Evolutionary conservation across 192 early-diverging fungal genomes (phyloP).

Genomic region (Rhizophagus sp.): DNA sequence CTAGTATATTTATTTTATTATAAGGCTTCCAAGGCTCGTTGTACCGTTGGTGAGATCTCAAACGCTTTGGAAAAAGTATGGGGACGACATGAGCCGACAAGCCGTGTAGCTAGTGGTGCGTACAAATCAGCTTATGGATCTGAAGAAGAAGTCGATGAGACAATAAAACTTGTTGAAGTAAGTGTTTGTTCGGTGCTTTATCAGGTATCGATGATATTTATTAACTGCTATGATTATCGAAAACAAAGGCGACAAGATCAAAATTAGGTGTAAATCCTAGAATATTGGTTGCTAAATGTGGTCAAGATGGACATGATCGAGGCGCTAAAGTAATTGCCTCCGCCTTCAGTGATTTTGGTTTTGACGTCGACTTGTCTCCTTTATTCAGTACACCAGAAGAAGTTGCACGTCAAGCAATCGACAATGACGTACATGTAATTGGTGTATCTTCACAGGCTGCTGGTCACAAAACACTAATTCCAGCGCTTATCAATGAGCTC

Average conservation of each 20-base stretch:
- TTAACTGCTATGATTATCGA: too few relatives aligned
- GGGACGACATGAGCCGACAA: constrained; percentile 80
- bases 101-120: constrained; percentile 81
- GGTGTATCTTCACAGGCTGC: constrained; percentile 87
- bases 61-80: constrained; percentile 76
- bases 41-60: constrained; percentile 88
- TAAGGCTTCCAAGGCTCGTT: constrained; percentile 71
- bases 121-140: constrained; percentile 82
- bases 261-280: constrained; percentile 78
- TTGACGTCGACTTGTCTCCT: constrained; percentile 90
- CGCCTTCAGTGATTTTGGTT: constrained; percentile 87
- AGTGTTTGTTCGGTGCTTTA: not conserved
- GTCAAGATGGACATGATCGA: constrained; percentile 91
- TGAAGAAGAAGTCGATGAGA: constrained; percentile 61
- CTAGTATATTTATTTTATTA: not conserved
- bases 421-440: constrained; percentile 88
- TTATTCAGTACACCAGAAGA: constrained; percentile 90
- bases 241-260: not conserved
- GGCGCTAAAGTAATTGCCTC: constrained; percentile 94
- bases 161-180: constrained; percentile 60
- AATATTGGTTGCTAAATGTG: constrained; percentile 90
- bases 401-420: constrained; percentile 85
- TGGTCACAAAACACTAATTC: constrained; percentile 87
- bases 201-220: too few relatives aligned
- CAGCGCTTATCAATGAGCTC: constrained; percentile 75